Percentiles rank a stretch among this genome's conserved stretches.
These are phyloP conservation scores for Spatholobus suberectus DNA, from an alignment of 306 rosid genomes.

Conservation along the genomic window DNA sequence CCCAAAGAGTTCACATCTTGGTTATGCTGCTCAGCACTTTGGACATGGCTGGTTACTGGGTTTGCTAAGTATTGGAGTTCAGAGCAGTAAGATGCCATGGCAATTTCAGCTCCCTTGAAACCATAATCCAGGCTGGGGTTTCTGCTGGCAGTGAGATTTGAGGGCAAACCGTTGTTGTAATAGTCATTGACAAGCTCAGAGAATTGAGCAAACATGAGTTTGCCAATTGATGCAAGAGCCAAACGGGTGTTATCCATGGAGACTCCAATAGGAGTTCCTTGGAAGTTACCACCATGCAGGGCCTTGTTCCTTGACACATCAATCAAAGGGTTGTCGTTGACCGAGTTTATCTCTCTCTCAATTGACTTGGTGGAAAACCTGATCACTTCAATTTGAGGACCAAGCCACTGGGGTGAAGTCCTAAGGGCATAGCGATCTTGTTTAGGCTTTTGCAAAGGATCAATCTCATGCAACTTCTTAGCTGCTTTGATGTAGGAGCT, in stretches of 20 bases:
- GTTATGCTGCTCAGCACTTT: slow-evolving; percentile 93
- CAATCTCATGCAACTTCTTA: slow-evolving; percentile 71
- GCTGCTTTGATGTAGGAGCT: slow-evolving; percentile 79
- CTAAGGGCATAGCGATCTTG: slow-evolving; percentile 87
- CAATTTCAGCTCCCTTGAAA: slow-evolving; percentile 89
- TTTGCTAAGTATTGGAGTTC: slow-evolving; percentile 86
- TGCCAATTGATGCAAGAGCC: slow-evolving; percentile 87
- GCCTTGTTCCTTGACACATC: slow-evolving; percentile 97
- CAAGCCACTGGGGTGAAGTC: slow-evolving; percentile 97
- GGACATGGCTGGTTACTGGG: slow-evolving; percentile 90
- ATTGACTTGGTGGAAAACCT: slow-evolving; percentile 85
- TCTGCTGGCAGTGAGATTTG: slow-evolving; percentile 77
- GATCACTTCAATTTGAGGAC: slow-evolving; percentile 87
- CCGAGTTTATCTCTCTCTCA: slow-evolving; percentile 90
- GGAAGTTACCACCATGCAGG: slow-evolving; percentile 92
- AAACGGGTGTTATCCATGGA: slow-evolving; percentile 96
- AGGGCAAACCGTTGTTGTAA: slow-evolving; percentile 88
- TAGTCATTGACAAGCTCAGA: slow-evolving; percentile 90
- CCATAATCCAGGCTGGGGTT: slow-evolving; percentile 95
- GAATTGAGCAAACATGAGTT: slow-evolving; percentile 92
- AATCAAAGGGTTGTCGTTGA: slow-evolving; percentile 89
- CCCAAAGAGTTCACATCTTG: slow-evolving; percentile 96
- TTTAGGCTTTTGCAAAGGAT: slow-evolving; percentile 89
- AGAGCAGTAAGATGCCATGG: slow-evolving; percentile 95
- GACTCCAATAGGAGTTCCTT: slow-evolving; percentile 95